phyloP scores from a whole-genome alignment of 176 grass and related monocot species.

The Ensete ventricosum region DNA sequence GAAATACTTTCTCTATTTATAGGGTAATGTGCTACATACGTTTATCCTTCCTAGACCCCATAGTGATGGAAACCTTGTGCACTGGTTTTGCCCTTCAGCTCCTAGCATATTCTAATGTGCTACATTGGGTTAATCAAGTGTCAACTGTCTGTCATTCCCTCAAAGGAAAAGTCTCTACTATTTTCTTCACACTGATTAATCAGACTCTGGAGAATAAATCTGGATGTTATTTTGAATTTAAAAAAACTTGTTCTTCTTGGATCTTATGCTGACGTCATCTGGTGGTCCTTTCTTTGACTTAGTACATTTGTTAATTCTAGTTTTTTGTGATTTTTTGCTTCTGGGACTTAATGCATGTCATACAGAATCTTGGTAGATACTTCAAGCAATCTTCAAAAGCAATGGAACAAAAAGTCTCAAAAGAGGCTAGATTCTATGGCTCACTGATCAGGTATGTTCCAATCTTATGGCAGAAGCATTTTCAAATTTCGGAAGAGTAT shows the following conservation, averaged over 20 bases:
- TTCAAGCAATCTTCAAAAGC: conserved; percentile 82
- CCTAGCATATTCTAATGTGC: too few species aligned
- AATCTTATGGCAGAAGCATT: neutral
- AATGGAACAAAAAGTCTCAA: conserved; percentile 73
- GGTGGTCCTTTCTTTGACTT: neutral
- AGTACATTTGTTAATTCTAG: neutral
- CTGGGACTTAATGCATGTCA: conserved; percentile 18
- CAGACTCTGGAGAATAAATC: neutral
- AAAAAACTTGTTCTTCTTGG: neutral
- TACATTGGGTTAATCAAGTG: neutral
- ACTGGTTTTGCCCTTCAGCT: too few species aligned
- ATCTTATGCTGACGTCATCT: neutral
- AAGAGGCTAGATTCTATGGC: conserved; percentile 71
- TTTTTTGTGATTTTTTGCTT: neutral
- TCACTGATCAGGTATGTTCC: conserved; percentile 69
- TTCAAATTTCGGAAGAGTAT: neutral
- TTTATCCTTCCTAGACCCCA: too few species aligned
- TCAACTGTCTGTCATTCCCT: neutral
- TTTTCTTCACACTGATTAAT: neutral
- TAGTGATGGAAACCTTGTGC: too few species aligned
- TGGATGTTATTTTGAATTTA: neutral
- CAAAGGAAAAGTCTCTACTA: neutral
- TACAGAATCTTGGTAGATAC: conserved; percentile 67
- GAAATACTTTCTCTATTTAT: too few species aligned
- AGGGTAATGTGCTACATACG: too few species aligned